A percentile compares a stretch with the other conserved stretches of the same genome.
These are phyloP conservation scores for Colletotrichum tanaceti DNA, from an alignment of 2,329 filamentous ascomycete species.

Conservation along the genomic window DNA sequence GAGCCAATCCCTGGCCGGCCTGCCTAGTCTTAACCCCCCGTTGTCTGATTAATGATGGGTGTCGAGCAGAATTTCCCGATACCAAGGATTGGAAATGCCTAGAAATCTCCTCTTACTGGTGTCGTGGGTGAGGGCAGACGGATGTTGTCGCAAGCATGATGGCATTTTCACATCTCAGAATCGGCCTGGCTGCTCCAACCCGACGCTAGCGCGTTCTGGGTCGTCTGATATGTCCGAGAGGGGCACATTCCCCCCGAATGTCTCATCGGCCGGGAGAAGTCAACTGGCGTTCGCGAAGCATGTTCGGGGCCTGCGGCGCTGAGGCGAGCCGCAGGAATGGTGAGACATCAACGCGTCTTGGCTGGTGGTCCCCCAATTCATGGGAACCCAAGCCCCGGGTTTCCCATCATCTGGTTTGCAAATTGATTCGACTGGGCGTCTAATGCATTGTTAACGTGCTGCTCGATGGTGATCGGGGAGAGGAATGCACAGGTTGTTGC, in stretches of 20 bases:
- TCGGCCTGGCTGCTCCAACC: neutral
- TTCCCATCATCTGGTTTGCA: conserved; percentile 28
- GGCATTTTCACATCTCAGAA: conserved; percentile 7
- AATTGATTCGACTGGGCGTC: conserved; percentile 12
- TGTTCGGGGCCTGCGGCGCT: conserved; percentile 35
- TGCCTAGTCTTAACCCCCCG: neutral
- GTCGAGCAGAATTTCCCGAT: conserved; percentile 24
- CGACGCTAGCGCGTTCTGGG: conserved; percentile 16
- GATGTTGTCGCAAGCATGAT: conserved; percentile 21
- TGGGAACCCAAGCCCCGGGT: conserved; percentile 28
- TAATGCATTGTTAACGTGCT: neutral
- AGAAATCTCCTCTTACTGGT: neutral
- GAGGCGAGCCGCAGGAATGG: conserved; percentile 36
- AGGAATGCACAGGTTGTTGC: neutral
- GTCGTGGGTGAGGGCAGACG: neutral
- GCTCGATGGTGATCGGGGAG: neutral
- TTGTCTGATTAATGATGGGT: conserved; percentile 10
- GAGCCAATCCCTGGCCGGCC: neutral
- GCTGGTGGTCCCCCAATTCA: conserved; percentile 25
- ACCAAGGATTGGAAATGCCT: conserved; percentile 10
- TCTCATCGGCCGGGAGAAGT: conserved; percentile 15
- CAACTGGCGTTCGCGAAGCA: conserved; percentile 32
- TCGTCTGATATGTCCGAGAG: conserved; percentile 28
- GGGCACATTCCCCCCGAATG: conserved; percentile 10
- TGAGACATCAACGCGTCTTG: conserved; percentile 35